Base-by-base conservation (phyloP, 208 protist species). In the Crithidia bombi region DNA sequence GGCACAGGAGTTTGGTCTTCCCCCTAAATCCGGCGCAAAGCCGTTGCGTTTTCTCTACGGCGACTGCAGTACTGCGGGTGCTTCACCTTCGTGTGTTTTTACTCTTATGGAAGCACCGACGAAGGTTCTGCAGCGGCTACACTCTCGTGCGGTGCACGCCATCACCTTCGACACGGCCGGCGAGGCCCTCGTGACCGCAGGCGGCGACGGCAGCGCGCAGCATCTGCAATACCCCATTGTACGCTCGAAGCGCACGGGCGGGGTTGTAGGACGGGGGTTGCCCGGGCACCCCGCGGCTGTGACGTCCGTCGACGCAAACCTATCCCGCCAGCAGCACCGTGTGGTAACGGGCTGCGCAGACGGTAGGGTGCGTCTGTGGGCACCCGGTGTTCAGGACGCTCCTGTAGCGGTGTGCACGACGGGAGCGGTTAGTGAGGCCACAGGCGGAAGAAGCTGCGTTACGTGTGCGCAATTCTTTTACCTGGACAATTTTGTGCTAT, bases 401-500 rank as follows among this genome's bases (percentile, higher is more conserved):
- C 64, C 84, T 0, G 0, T 81, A 7, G 39, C 59, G 0, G 51
- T 51, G 44, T 76, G 71, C 38, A 57, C 28, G 1, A 47, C 72
- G 21, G 54, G 41, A 14, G 64, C 17, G 5, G 36, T 4, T 17
- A 9, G 21, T 2, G 49, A 26, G 26, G 35, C n/a, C n/a, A n/a
- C n/a, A 41, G 12, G 33, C 26, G 6, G 21, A 23, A 2, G 33
- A 33, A 30, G 25, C 39, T 15, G 47, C n/a, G 62, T 93, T 0
- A 67, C 76, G 1, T 46, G 47, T 12, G 84, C 82, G 32, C 79
- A 84, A 38, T 96, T 96, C 69, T 91, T 92, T 39, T 94, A 93
- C 69, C 50, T 85, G 0, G 91, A 96, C 50, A 87, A 85, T 59
- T 81, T 96, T 46, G n/a, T 94, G 55, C 64, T 78, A 12, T 94